A percentile compares a stretch with the other conserved stretches of the same genome.
Conservation (phyloP, 1,139 yeast genomes). For the Citeromyces siamensis region DNA sequence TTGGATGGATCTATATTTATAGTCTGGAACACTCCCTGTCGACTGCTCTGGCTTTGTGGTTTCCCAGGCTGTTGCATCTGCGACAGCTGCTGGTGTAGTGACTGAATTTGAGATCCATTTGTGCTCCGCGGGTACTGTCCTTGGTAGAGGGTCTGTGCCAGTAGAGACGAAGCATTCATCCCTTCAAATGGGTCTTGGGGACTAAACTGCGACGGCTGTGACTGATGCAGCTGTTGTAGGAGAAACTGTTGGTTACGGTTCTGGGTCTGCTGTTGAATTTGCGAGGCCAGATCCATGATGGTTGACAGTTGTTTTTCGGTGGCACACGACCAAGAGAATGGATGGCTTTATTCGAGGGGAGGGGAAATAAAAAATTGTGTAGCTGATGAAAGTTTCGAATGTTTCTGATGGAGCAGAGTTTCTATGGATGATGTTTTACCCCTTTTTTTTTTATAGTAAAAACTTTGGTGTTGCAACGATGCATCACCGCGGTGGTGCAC, state of each 20-base stretch:
- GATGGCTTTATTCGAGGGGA: background rate
- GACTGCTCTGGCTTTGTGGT: constrained; percentile 15
- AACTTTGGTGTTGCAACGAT: too few species aligned
- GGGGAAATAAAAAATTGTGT: background rate
- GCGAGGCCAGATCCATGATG: constrained; percentile 13
- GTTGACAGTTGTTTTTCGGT: too few species aligned
- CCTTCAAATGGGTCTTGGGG: constrained; percentile 13
- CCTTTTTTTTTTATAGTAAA: too few species aligned
- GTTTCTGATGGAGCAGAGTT: too few species aligned
- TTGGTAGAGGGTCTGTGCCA: constrained; percentile 26
- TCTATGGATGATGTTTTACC: too few species aligned
- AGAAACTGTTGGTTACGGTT: constrained; percentile 14
- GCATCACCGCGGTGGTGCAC: too few species aligned
- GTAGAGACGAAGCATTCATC: constrained; percentile 20
- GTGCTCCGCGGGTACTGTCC: constrained; percentile 18
- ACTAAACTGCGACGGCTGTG: constrained; percentile 8
- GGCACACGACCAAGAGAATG: background rate
- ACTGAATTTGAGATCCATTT: constrained; percentile 13
- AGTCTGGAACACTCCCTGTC: constrained; percentile 16
- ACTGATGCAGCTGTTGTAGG: constrained; percentile 16
- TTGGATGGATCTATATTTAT: constrained; percentile 24
- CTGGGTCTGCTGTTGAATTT: constrained; percentile 7
- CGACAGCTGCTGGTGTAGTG: constrained; percentile 26
- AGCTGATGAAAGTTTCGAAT: background rate
- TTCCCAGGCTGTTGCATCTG: constrained; percentile 8